A percentile compares a stretch with the other conserved stretches of the same genome.
Evolutionary conservation across 768 basidiomycete species (phyloP).

Genomic region (Naganishia onofrii): DNA sequence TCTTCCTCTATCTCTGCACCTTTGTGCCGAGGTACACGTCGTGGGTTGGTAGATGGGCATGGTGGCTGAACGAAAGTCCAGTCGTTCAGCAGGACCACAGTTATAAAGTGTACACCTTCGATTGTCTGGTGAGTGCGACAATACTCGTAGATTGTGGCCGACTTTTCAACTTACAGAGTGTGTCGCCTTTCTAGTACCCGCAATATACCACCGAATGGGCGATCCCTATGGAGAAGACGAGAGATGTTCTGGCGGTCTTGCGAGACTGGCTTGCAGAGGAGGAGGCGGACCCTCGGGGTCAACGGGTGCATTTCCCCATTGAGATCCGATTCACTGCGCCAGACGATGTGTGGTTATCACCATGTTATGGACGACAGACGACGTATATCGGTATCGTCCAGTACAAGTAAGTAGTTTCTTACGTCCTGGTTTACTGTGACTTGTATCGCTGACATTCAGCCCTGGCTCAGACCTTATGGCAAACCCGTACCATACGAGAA

Average conservation of each 20-base stretch:
- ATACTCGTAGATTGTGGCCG: not conserved
- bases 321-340: constrained; percentile 83
- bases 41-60: constrained; percentile 57
- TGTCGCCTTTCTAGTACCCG: constrained; percentile 61
- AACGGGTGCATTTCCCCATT: constrained; percentile 85
- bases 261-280: constrained; percentile 70
- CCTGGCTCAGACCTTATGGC: constrained; percentile 69
- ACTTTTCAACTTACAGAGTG: not conserved
- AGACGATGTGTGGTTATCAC: constrained; percentile 94
- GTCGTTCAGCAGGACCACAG: constrained; percentile 71
- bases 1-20: constrained; percentile 74
- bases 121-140: constrained; percentile 69
- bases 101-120: constrained; percentile 83
- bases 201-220: constrained; percentile 97
- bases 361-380: constrained; percentile 71
- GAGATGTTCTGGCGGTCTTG: constrained; percentile 68
- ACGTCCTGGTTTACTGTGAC: not conserved
- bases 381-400: constrained; percentile 98
- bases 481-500: constrained; percentile 74
- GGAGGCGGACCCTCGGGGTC: constrained; percentile 63
- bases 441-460: not conserved
- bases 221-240: constrained; percentile 68
- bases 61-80: constrained; percentile 63
- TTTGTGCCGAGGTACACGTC: constrained; percentile 64
- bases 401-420: constrained; percentile 68